Conservation (phyloP, 306 rosid species). For the Echinosophora koreensis region DNA sequence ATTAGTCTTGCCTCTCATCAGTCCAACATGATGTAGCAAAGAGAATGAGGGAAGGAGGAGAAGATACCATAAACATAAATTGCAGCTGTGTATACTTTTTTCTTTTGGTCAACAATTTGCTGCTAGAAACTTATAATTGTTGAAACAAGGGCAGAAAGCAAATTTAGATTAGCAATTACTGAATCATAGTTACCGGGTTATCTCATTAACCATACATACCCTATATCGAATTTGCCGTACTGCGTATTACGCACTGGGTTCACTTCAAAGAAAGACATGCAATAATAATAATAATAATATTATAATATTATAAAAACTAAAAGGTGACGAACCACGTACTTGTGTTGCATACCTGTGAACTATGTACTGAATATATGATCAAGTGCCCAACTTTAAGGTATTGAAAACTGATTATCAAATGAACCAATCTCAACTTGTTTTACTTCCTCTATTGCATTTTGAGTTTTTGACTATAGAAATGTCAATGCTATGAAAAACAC, state of each 20-base stretch:
- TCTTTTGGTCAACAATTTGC: slow-evolving; percentile 1
- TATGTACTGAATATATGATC: not conserved
- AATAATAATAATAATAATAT: too few species aligned
- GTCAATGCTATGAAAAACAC: slow-evolving; percentile 3
- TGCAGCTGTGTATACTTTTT: not conserved
- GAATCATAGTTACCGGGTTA: too few species aligned
- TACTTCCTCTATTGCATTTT: not conserved
- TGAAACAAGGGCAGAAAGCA: not conserved
- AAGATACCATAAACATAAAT: not conserved
- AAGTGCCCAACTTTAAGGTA: not conserved
- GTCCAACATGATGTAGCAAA: not conserved
- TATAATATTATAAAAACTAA: too few species aligned
- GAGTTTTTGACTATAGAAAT: not conserved
- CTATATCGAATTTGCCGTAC: too few species aligned
- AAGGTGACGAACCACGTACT: too few species aligned
- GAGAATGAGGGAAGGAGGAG: not conserved
- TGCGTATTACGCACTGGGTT: too few species aligned
- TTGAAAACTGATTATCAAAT: not conserved
- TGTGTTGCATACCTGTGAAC: too few species aligned
- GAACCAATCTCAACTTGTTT: slow-evolving; percentile 9
- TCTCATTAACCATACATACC: too few species aligned
- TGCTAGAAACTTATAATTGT: not conserved
- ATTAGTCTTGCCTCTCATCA: not conserved
- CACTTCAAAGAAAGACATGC: too few species aligned
- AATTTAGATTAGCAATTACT: not conserved